These are phyloP conservation scores for Dactylellina cionopaga DNA, from an alignment of 2,329 filamentous ascomycete genomes.

Conservation along the genomic window DNA sequence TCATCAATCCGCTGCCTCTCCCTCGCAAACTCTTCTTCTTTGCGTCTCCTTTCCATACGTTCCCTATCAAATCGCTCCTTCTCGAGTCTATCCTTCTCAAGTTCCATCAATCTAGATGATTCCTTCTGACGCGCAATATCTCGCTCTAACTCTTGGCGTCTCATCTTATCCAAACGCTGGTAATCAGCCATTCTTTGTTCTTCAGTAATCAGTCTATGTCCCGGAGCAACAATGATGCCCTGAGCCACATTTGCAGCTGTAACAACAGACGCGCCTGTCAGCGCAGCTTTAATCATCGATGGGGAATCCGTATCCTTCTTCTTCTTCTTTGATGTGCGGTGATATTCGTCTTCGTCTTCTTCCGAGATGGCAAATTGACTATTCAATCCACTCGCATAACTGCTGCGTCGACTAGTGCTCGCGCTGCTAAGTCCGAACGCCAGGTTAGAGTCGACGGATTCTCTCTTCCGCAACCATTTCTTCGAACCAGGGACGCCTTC, in stretches of 20 bases:
- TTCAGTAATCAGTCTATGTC: constrained; percentile 35
- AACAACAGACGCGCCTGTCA: constrained; percentile 5
- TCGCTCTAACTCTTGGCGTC: constrained; percentile 18
- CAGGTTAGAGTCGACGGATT: constrained; percentile 42
- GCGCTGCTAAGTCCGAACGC: constrained; percentile 43
- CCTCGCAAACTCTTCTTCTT: constrained; percentile 33
- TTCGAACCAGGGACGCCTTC: constrained; percentile 20
- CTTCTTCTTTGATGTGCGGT: neutral
- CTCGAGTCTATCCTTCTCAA: constrained; percentile 42
- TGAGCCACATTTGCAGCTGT: constrained; percentile 24
- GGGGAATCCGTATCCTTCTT: constrained; percentile 10
- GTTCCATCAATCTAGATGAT: constrained; percentile 32
- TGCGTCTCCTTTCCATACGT: constrained; percentile 33
- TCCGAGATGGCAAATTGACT: constrained; percentile 23
- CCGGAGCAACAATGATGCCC: constrained; percentile 31
- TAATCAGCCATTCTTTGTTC: constrained; percentile 49
- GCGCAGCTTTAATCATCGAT: constrained; percentile 8
- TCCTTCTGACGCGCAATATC: constrained; percentile 43
- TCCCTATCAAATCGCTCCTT: constrained; percentile 48
- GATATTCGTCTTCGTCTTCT: constrained; percentile 32
- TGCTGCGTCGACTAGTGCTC: constrained; percentile 39
- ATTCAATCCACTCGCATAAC: constrained; percentile 25
- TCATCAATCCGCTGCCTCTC: constrained; percentile 36
- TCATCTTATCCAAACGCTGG: constrained; percentile 38
- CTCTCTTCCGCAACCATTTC: constrained; percentile 26